Evolutionary conservation across 306 rosid species (phyloP).

Genomic region (Vicia villosa): DNA sequence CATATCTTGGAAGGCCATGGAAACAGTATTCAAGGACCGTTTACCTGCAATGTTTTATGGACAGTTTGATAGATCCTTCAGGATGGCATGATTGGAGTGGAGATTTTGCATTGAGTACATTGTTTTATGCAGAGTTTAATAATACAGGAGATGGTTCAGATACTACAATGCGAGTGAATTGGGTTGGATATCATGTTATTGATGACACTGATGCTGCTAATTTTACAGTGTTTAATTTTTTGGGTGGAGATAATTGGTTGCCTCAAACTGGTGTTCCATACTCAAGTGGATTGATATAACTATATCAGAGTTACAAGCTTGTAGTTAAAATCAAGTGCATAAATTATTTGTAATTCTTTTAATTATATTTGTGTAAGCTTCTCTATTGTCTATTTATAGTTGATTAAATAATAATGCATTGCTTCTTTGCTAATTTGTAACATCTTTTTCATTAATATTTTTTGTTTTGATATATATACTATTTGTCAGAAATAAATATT

Average conservation of each 20-base stretch:
- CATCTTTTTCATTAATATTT: no score
- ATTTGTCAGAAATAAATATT: no score
- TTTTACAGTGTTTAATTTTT: slow-evolving; percentile 60
- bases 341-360: background rate
- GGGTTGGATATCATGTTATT: slow-evolving; percentile 68
- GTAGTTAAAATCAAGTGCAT: background rate
- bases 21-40: slow-evolving; percentile 70
- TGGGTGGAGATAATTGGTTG: slow-evolving; percentile 61
- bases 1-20: slow-evolving; percentile 84
- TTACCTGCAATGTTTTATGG: slow-evolving; percentile 57
- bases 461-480: no score
- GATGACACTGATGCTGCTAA: slow-evolving; percentile 56
- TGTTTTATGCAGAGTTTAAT: slow-evolving; percentile 65
- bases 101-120: slow-evolving; percentile 56
- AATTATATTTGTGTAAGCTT: background rate
- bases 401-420: no score
- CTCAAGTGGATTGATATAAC: slow-evolving; percentile 41
- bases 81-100: slow-evolving; percentile 79
- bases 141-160: slow-evolving; percentile 70
- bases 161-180: slow-evolving; percentile 50
- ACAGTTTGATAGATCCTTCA: slow-evolving; percentile 45
- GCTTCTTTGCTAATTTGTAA: no score
- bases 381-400: no score
- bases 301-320: slow-evolving; percentile 3
- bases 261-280: slow-evolving; percentile 69